Evolutionary conservation across 1,139 yeast species (phyloP), one percentile per base, ranked within the genome.

Genomic region (Yamadazyma siamensis): DNA sequence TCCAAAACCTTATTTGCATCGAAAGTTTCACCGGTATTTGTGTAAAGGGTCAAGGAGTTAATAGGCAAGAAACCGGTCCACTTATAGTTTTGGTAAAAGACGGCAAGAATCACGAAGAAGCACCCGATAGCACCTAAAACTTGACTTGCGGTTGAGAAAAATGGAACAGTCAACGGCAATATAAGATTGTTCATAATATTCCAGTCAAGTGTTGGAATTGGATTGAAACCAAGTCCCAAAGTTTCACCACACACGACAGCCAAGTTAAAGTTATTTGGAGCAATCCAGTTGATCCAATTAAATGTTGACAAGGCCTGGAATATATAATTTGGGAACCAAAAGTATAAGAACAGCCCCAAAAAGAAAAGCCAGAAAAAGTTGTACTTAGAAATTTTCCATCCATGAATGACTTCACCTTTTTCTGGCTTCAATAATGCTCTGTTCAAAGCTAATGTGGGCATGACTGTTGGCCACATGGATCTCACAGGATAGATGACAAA

Each of bases 11-110:
- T 53, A 9, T 7, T 17, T 17, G 20, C 10, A 7, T 17, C 20
- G 20, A 17, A 17, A 7, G 7, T 17, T 10, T 17, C 20, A 17
- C 76, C 81, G 16, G 58, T 62, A 47, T 77, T 77, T 28, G 67
- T 65, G 46, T 55, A 75, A n/a, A 49, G 33, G 4, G 27, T 25
- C 41, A 71, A 71, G 12, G 71, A 52, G 49, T 75, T 76, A 42
- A 77, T 71, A 21, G 83, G 82, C 26, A 77, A 44, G 43, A 66
- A 75, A 1, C 58, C 68, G 4, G 77, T 56, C 71, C 76, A 65
- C 41, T 61, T 61, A 39, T 65, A 57, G 49, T 77, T 75, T 10
- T 69, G 49, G 44, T 59, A 77, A 53, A 68, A 77, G 14, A 76
- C 15, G 6, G 12, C 20, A 25, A 71, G 46, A 20, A 70, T 50